phyloP scores from a whole-genome alignment of 192 early-diverging fungal genomes.

The Entophlyctis luteolus region DNA sequence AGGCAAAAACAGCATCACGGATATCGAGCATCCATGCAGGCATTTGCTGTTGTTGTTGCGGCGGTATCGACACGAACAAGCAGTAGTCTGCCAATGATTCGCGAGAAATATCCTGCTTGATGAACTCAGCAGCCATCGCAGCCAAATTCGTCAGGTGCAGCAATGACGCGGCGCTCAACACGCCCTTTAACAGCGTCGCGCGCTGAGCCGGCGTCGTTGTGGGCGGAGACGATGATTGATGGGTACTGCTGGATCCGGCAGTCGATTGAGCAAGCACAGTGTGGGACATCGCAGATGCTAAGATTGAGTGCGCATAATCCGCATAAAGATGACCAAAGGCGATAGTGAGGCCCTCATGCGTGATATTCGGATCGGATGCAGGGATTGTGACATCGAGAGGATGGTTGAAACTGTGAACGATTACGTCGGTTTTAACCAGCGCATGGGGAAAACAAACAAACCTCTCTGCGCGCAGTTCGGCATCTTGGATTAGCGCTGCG shows the following conservation, averaged over 20 bases:
- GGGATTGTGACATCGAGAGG: constrained; percentile 36
- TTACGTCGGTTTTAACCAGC: too few relatives aligned
- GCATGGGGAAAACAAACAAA: too few relatives aligned
- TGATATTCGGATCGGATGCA: constrained; percentile 49
- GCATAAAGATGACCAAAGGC: constrained; percentile 54
- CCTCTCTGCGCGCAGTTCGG: constrained; percentile 23
- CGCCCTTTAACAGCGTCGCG: constrained; percentile 40
- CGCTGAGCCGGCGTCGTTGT: constrained; percentile 10
- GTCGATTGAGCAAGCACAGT: too few relatives aligned
- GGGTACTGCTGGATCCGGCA: too few relatives aligned
- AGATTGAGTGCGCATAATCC: constrained; percentile 31
- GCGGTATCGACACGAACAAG: constrained; percentile 37
- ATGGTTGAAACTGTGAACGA: constrained; percentile 16
- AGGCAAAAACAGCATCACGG: constrained; percentile 46
- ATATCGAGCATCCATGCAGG: constrained; percentile 39
- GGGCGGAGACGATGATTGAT: too few relatives aligned
- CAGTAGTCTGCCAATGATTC: constrained; percentile 47
- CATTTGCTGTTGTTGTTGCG: neutral
- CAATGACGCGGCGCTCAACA: constrained; percentile 45
- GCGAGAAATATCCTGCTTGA: constrained; percentile 45
- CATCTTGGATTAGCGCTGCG: constrained; percentile 34
- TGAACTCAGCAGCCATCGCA: constrained; percentile 34
- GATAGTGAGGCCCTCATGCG: constrained; percentile 46
- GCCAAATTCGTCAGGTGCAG: constrained; percentile 48
- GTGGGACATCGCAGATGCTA: constrained; percentile 1